Evolutionary conservation across 148 eudicot species (phyloP).

Genomic region (Euryodendron excelsum): DNA sequence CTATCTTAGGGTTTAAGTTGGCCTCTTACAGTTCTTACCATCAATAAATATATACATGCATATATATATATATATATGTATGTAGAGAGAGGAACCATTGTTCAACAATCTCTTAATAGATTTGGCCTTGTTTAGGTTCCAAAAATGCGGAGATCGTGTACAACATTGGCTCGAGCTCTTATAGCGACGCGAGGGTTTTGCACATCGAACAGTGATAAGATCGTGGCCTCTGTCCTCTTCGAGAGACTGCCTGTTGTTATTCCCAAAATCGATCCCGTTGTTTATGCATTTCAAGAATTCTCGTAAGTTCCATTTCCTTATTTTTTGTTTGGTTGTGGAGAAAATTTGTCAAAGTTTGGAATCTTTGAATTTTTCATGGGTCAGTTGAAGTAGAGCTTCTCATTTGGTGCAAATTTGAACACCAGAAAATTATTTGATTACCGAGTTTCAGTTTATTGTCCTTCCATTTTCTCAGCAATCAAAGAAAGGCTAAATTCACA

Average conservation of each 20-base stretch:
- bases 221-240: constrained; percentile 83
- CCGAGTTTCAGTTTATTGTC: background rate
- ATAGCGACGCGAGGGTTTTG: constrained; percentile 30
- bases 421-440: background rate
- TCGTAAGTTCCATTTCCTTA: constrained; percentile 58
- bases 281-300: constrained; percentile 90
- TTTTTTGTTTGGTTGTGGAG: background rate
- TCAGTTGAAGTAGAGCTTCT: background rate
- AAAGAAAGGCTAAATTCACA: background rate
- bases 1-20: no score
- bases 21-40: no score
- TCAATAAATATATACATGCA: no score
- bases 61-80: no score
- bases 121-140: background rate
- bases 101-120: background rate
- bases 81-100: no score
- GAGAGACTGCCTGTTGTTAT: constrained; percentile 84
- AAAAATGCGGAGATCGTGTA: constrained; percentile 33
- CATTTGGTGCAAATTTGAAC: background rate
- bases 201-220: constrained; percentile 41
- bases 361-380: background rate
- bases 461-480: background rate
- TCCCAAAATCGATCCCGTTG: constrained; percentile 85
- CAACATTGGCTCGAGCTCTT: constrained; percentile 23
- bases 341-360: background rate